Base-by-base conservation (phyloP, 1,284 basidiomycete genomes). In the Exsudoporus floridanus region DNA sequence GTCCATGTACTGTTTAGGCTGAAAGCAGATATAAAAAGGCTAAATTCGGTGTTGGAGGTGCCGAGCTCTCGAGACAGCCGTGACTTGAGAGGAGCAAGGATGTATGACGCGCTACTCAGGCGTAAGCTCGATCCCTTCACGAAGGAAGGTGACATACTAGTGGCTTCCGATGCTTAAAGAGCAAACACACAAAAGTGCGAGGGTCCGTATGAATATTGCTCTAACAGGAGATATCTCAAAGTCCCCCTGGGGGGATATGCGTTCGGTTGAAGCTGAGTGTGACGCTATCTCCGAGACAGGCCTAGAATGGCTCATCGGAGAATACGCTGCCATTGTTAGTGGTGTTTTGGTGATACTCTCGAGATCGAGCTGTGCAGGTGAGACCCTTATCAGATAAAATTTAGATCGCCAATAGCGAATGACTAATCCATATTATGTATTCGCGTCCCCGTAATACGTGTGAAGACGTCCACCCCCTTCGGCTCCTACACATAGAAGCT, bases 1-100 rank as follows among this genome's bases (percentile, higher is more conserved):
- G 89, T 91, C 88, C 88, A 90, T 36, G 88, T 90, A 54, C 84
- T 83, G 63, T 90, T 91, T 34, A 91, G 70, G 51, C 83, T 87
- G 60, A 83, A 84, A 0, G 88, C 86, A 13, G 89, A 84, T 47
- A 92, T 79, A 39, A 92, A 72, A 30, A 90, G 75, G 43, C 85
- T 84, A 68, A 88, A 92, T 63, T 92, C 84, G 0, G 85, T 82
- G 65, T 91, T 87, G 37, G 84, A 81, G 4, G 86, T 86, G 37
- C 86, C 86, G 53, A 91, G 78, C 63, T 92, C 88, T 50, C 83
- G 76, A 8, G 82, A 78, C 13, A 91, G 73, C 23, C 83, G 76
- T 37, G 84, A 86, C 70, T 92, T 91, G 52, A 91, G 73, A 7
- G 89, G 89, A 0, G 86, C 87, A 8, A 90, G 75, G 6, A 87